Conservation (phyloP, 2,329 filamentous ascomycete genomes). For the Fusarium anguioides region DNA sequence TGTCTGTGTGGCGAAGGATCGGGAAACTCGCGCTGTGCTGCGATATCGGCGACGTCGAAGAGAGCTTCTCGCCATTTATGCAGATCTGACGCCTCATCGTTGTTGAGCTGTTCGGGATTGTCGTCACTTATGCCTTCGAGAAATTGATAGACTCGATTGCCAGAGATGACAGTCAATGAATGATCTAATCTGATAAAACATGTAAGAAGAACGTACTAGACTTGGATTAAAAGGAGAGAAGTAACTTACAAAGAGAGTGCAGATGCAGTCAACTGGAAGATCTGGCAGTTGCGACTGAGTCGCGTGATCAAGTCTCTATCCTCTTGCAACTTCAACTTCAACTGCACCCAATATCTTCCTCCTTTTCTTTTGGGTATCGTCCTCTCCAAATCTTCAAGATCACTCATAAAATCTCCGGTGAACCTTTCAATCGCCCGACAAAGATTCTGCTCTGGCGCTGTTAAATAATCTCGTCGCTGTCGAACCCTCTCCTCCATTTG, state of each 20-base stretch:
- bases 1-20: neutral
- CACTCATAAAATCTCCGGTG: neutral
- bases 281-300: slow-evolving; percentile 15
- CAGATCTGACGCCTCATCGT: neutral
- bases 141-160: neutral
- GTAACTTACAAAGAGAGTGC: slow-evolving; percentile 1
- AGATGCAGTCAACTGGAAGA: slow-evolving; percentile 13
- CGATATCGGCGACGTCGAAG: slow-evolving; percentile 4
- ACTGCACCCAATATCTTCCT: neutral
- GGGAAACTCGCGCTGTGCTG: neutral
- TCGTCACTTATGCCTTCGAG: slow-evolving; percentile 3
- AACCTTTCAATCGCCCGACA: slow-evolving; percentile 9
- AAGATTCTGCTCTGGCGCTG: slow-evolving; percentile 6
- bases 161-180: neutral
- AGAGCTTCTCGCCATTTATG: slow-evolving; percentile 6
- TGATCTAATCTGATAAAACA: neutral
- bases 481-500: slow-evolving; percentile 11
- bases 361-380: neutral
- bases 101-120: neutral
- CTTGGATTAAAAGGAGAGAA: fast-evolving
- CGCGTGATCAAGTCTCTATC: slow-evolving; percentile 7
- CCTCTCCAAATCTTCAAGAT: neutral
- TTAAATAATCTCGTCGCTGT: neutral
- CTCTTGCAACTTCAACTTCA: neutral
- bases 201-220: neutral